Percentiles rank a stretch among this genome's conserved stretches.
phyloP scores from a whole-genome alignment of 345 rosid species.

The Xanthoceras sorbifolium region DNA sequence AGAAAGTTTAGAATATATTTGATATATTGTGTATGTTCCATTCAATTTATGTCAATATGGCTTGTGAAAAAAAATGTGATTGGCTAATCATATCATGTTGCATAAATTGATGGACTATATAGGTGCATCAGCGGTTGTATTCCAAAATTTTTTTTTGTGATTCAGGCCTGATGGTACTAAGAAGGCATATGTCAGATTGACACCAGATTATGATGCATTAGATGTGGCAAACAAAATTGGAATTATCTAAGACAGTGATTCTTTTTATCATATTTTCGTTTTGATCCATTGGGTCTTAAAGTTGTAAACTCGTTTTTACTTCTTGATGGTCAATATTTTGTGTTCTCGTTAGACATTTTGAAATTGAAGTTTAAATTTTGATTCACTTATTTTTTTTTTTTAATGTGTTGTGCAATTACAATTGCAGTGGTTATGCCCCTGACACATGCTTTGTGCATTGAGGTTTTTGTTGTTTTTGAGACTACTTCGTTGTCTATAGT shows the following conservation, averaged over 20 bases:
- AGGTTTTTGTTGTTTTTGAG: no score
- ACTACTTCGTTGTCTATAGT: no score
- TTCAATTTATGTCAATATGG: no score
- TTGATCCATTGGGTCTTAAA: no score
- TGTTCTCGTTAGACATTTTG: not conserved
- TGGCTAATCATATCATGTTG: no score
- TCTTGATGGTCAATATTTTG: conserved; percentile 5
- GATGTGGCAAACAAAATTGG: conserved; percentile 99
- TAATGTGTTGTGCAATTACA: not conserved
- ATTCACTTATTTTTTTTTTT: not conserved
- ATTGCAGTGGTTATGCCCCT: no score
- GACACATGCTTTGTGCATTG: not conserved
- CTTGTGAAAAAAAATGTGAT: no score
- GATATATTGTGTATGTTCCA: no score
- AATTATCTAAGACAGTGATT: conserved; percentile 52
- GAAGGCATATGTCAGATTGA: conserved; percentile 92
- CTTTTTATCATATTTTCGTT: not conserved
- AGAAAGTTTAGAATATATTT: no score
- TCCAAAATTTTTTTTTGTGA: not conserved
- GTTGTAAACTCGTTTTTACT: conserved; percentile 10
- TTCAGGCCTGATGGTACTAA: conserved; percentile 93
- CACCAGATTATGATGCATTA: conserved; percentile 89
- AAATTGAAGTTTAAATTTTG: not conserved
- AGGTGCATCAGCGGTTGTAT: no score
- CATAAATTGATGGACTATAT: no score